A percentile compares a stretch with the other conserved stretches of the same genome.
Evolutionary conservation across 169 alveolate genomes (phyloP).

Genomic region (Plasmodium vivax): DNA sequence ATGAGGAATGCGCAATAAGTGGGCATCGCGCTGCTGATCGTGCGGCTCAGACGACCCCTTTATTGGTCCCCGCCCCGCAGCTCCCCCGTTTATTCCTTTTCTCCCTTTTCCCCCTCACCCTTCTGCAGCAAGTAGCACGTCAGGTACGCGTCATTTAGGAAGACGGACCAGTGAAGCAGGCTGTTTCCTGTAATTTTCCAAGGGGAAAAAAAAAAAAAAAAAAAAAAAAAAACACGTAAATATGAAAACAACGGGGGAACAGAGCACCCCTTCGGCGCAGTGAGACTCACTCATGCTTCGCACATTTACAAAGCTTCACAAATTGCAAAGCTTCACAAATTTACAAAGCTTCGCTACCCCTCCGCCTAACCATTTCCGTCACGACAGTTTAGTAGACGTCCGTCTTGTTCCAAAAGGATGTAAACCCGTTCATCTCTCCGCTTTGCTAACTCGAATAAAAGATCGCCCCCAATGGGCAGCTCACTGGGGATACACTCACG

Average conservation of each 20-base stretch:
- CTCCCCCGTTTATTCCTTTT: neutral
- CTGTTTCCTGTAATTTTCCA: constrained; percentile 26
- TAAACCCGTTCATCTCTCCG: constrained; percentile 22
- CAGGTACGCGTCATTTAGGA: constrained; percentile 26
- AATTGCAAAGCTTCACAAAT: neutral
- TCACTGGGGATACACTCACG: neutral
- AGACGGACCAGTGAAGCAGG: constrained; percentile 69
- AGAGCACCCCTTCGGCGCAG: neutral
- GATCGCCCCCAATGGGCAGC: neutral
- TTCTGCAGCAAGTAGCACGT: constrained; percentile 46
- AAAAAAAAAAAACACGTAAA: neutral
- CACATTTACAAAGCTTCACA: too few relatives aligned
- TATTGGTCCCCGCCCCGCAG: neutral
- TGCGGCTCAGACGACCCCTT: neutral
- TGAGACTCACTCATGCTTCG: neutral
- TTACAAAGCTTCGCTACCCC: neutral
- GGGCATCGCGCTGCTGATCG: neutral
- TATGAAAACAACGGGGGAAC: neutral
- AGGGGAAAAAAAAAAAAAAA: neutral
- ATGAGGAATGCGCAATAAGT: neutral
- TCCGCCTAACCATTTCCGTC: constrained; percentile 55
- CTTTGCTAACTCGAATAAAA: constrained; percentile 31
- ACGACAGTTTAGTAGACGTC: constrained; percentile 12
- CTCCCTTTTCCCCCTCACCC: constrained; percentile 19
- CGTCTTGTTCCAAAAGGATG: constrained; percentile 17